A percentile compares a stretch with the other conserved stretches of the same genome.
Conservation (phyloP, 345 rosid species). For the Clausena lansium region DNA sequence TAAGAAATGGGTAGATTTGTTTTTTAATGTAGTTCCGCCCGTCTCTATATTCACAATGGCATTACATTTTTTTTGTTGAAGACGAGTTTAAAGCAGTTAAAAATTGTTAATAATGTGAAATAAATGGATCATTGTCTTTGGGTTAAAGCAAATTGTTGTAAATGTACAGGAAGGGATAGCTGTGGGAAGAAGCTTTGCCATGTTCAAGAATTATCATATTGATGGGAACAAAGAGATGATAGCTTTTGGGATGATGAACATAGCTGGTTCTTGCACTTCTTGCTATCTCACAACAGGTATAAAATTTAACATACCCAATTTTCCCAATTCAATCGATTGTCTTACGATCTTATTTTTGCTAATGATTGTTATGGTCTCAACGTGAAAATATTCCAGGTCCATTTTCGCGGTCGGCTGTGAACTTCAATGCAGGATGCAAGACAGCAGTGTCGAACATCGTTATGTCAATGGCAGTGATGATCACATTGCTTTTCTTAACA, state of each 20-base stretch:
- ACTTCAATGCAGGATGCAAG: conserved; percentile 92
- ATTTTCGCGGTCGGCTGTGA: conserved; percentile 86
- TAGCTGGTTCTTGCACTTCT: conserved; percentile 83
- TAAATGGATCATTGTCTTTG: neutral
- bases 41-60: too few relatives aligned
- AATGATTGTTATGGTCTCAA: neutral
- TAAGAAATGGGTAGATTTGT: too few relatives aligned
- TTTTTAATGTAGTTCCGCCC: too few relatives aligned
- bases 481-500: conserved; percentile 67
- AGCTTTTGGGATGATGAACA: conserved; percentile 86
- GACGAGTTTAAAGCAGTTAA: neutral
- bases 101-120: neutral
- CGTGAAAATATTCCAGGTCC: conserved; percentile 56
- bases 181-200: conserved; percentile 87
- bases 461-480: conserved; percentile 75
- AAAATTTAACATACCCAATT: neutral
- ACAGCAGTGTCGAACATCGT: conserved; percentile 83
- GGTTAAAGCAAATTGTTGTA: neutral
- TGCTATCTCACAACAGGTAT: conserved; percentile 84
- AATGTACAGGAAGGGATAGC: conserved; percentile 87
- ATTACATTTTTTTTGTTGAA: neutral
- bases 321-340: neutral
- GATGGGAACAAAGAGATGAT: conserved; percentile 98
- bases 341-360: neutral
- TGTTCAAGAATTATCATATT: conserved; percentile 85